Evolutionary conservation across 176 grass and related monocot species (phyloP).

Genomic region (Sorghum bicolor): DNA sequence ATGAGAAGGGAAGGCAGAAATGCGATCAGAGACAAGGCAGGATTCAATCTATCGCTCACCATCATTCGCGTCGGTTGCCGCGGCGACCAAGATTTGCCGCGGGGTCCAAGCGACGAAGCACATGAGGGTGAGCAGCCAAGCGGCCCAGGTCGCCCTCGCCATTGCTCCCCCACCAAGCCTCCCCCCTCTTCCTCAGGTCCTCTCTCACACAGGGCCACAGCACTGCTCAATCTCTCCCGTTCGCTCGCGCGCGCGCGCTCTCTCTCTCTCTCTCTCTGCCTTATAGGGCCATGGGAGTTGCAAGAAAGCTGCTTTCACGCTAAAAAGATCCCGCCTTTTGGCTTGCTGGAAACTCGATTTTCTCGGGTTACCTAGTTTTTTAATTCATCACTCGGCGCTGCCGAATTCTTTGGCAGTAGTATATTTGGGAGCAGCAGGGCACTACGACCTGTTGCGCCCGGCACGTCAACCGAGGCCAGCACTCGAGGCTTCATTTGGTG

Average conservation of each 20-base stretch:
- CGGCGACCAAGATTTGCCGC: conserved; percentile 33
- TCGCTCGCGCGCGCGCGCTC: not conserved
- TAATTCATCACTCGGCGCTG: not conserved
- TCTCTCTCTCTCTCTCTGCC: not conserved
- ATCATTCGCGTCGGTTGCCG: conserved; percentile 50
- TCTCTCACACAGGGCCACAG: not conserved
- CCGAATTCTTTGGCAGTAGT: conserved; percentile 3
- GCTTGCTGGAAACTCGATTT: not conserved
- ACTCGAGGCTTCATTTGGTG: not conserved
- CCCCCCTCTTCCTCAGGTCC: not conserved
- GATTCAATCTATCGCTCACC: conserved; percentile 21
- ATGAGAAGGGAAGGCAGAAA: not conserved
- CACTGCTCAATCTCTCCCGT: conserved; percentile 1
- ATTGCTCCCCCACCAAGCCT: conserved; percentile 28
- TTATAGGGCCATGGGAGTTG: conserved; percentile 36
- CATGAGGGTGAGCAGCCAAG: conserved; percentile 15
- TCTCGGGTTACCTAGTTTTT: not conserved
- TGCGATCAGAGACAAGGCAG: not conserved
- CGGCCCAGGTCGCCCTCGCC: conserved; percentile 19
- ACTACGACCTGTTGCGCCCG: not conserved
- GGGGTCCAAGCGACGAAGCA: conserved; percentile 27
- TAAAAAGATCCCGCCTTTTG: conserved; percentile 28
- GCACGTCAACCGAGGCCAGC: conserved; percentile 22
- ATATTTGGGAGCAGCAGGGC: conserved; percentile 9
- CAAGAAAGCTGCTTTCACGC: conserved; percentile 36